These are phyloP conservation scores for Fusarium sp. DNA, from an alignment of 2,329 filamentous ascomycete species.

Conservation along the genomic window DNA sequence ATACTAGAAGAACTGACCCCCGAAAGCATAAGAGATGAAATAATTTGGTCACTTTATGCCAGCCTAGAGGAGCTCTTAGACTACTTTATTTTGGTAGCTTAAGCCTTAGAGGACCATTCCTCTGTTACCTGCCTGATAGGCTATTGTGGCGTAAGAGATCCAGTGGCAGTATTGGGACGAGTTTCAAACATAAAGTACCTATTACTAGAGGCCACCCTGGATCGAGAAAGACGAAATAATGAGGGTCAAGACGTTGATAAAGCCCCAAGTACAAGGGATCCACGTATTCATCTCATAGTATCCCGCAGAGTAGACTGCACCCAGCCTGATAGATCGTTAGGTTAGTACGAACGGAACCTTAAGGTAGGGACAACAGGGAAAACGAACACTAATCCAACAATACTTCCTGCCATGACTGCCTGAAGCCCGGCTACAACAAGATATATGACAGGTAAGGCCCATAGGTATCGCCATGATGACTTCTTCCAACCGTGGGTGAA, in stretches of 20 bases:
- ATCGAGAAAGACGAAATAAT: slow-evolving; percentile 93
- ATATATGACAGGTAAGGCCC: slow-evolving; percentile 79
- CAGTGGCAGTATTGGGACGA: not conserved
- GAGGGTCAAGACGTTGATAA: slow-evolving; percentile 84
- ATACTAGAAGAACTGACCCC: not conserved
- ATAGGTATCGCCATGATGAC: slow-evolving; percentile 70
- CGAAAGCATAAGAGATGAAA: not conserved
- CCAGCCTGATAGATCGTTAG: slow-evolving; percentile 65
- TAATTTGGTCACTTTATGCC: not conserved
- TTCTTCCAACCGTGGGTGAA: slow-evolving; percentile 73
- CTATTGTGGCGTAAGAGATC: not conserved
- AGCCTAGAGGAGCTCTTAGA: not conserved
- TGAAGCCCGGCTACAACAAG: slow-evolving; percentile 77
- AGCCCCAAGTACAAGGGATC: slow-evolving; percentile 90
- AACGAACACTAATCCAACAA: slow-evolving; percentile 82
- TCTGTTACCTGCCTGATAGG: not conserved
- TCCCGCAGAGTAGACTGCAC: slow-evolving; percentile 82
- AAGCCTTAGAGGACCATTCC: not conserved
- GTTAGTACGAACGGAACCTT: slow-evolving; percentile 22
- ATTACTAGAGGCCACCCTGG: slow-evolving; percentile 79
- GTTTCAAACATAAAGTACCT: not conserved
- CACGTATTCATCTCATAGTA: slow-evolving; percentile 94
- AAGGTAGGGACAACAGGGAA: slow-evolving; percentile 47
- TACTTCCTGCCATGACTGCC: slow-evolving; percentile 81
- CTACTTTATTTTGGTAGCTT: not conserved